Evolutionary conservation across 2,329 filamentous ascomycete species (phyloP), one percentile per base, ranked within the genome.

Genomic region (Calonectria hongkongensis): DNA sequence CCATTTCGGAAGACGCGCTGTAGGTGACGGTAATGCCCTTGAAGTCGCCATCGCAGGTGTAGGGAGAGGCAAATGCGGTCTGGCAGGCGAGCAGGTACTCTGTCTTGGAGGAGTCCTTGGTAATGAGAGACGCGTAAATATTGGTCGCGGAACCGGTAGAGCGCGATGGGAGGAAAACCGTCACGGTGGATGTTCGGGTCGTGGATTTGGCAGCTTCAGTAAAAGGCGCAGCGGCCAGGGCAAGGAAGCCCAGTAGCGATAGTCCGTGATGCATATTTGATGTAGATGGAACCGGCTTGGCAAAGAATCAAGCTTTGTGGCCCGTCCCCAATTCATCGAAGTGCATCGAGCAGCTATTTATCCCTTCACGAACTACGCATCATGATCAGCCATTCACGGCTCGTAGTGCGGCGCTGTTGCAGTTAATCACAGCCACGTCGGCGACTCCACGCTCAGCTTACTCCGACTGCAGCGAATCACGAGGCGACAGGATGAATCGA

Each of bases 121-220:
- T 79, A 28, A 80, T 78, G 30, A 79, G 43, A 10, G 78, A 78
- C 2, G 79, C 79, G 47, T 79, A 80, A 13, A 80, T 79, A 30
- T 75, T 70, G 2, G 73, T 68, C 0, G 70, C 78, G 7, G 45
- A 70, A 2, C 76, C 78, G 0, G 78, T 80, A 6, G 72, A 45
- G 12, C 51, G 62, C 0, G 68, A 54, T 0, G 78, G 78, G 0
- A 80, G 13, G 10, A 80, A 78, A 9, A 80, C 63, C 0, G 76
- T 79, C 36, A 68, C 10, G 0, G 72, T 77, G 10, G 54, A 56
- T 7, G 73, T 74, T 15, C 48, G 28, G 0, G 76, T 79, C 0
- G 63, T 77, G 4, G 72, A 62, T 9, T 47, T 50, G 33, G 68
- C 69, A n/a, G 62, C 67, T 3, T 56, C 28, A 10, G 47, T 21